These are phyloP conservation scores for Pseudogymnoascus sp. DNA, from an alignment of 2,329 filamentous ascomycete species.

Conservation along the genomic window DNA sequence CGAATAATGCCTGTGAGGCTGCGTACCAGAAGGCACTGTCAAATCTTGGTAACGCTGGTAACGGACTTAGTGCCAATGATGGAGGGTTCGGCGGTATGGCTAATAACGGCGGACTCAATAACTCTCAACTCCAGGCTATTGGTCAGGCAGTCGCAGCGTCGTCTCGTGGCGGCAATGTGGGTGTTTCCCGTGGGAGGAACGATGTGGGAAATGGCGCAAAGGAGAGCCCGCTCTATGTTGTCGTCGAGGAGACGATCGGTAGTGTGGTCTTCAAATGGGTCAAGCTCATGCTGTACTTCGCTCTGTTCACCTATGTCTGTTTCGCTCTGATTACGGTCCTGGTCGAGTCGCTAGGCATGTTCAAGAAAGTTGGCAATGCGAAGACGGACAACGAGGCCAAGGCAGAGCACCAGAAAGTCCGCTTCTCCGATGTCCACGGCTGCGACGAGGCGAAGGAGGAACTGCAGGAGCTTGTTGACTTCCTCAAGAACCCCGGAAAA, in stretches of 20 bases:
- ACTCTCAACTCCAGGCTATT: slow-evolving; percentile 66
- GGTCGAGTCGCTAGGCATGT: slow-evolving; percentile 69
- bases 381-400: slow-evolving; percentile 74
- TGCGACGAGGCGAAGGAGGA: slow-evolving; percentile 99
- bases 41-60: slow-evolving; percentile 42
- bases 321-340: slow-evolving; percentile 73
- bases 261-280: slow-evolving; percentile 82
- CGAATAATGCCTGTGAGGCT: slow-evolving; percentile 68
- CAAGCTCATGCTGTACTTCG: slow-evolving; percentile 76
- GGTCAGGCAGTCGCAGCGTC: slow-evolving; percentile 75
- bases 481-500: slow-evolving; percentile 84
- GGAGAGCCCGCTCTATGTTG: slow-evolving; percentile 83
- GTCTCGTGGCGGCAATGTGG: slow-evolving; percentile 57
- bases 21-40: slow-evolving; percentile 72
- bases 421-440: slow-evolving; percentile 90
- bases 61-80: slow-evolving; percentile 18
- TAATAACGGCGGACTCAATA: slow-evolving; percentile 39
- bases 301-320: slow-evolving; percentile 69
- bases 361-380: slow-evolving; percentile 68
- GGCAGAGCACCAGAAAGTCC: slow-evolving; percentile 83
- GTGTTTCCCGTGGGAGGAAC: slow-evolving; percentile 40
- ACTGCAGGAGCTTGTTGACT: slow-evolving; percentile 92
- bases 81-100: slow-evolving; percentile 16
- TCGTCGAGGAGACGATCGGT: slow-evolving; percentile 83
- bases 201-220: slow-evolving; percentile 60